Evolutionary conservation across 148 eudicot genomes (phyloP).

Genomic region (Fagopyrum esculentum): DNA sequence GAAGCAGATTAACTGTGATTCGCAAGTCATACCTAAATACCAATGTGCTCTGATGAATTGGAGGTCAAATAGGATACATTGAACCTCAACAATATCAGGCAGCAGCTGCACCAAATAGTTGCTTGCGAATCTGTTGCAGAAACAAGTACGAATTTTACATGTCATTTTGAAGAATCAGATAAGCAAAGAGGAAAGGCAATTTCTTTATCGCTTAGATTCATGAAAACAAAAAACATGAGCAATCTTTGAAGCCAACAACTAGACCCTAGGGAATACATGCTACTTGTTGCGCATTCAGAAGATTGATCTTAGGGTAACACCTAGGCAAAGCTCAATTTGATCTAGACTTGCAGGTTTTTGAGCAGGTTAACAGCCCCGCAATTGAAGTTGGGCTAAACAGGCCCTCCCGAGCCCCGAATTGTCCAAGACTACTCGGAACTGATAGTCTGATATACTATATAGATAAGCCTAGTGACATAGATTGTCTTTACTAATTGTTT

Average conservation of each 20-base stretch:
- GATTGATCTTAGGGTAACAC: neutral
- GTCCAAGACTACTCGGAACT: neutral
- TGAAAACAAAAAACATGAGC: neutral
- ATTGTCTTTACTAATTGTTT: neutral
- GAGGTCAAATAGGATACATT: neutral
- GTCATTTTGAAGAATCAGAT: neutral
- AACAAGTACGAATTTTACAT: neutral
- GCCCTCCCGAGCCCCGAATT: neutral
- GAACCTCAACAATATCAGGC: slow-evolving; percentile 28
- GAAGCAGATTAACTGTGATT: neutral
- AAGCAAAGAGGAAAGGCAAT: neutral
- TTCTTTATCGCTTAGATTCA: neutral
- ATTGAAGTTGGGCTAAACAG: neutral
- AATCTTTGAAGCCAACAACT: neutral
- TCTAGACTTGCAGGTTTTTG: neutral
- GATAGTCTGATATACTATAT: neutral
- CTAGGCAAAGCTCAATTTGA: neutral
- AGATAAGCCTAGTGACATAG: neutral
- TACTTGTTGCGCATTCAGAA: neutral
- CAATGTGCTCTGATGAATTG: neutral
- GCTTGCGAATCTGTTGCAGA: slow-evolving; percentile 70
- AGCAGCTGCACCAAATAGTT: slow-evolving; percentile 47
- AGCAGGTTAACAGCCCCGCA: neutral
- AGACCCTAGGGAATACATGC: neutral
- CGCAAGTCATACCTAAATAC: neutral